Base-by-base conservation (phyloP, 1,284 basidiomycete species). In the Megacollybia platyphylla region DNA sequence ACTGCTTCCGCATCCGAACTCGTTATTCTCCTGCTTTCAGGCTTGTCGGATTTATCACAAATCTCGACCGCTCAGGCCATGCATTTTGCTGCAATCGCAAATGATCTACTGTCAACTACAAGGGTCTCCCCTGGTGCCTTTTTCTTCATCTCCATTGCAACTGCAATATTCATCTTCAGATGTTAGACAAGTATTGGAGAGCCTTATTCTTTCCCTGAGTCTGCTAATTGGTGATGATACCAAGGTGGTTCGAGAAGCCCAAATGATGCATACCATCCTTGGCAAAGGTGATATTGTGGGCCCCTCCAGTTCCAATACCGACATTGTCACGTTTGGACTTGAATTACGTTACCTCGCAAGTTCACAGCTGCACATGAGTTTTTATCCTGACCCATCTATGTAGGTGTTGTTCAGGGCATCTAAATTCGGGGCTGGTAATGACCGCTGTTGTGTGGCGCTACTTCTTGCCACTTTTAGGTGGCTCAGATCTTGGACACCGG, bases 201-300 rank as follows among this genome's bases (percentile, higher is more conserved):
- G 63, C 9, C 77, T 82, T 46, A 65, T 66, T 2, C 52, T 82
- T 39, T 72, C 74, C 7, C 56, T 86, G 38, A 73, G 68, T 47
- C 60, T 79, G 45, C 51, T 78, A 18, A 65, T 80, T 26, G 76
- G 74, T 31, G 80, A 84, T 50, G 77, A 83, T 48, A 70, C 69
- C n/a, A 82, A 79, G 54, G 68, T 68, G 41, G 68, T 71, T 15
- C 63, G 68, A 47, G 79, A 82, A 56, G 71, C 76, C 10, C 79
- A 82, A 49, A 68, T 81, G 58, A 73, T 81, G 62, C 78, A 82
- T 43, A 70, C 62, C 15, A 58, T 76, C 36, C 55, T 75, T 26
- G 70, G 71, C 13, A 82, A 79, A 55, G 68, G 63, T 20, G 72
- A 79, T 48, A 60, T 73, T 40, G 54, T 73, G 36, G 72, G 67